These are phyloP conservation scores for Oryza glumipatula DNA, from an alignment of 176 grass and related monocot genomes.

Conservation along the genomic window DNA sequence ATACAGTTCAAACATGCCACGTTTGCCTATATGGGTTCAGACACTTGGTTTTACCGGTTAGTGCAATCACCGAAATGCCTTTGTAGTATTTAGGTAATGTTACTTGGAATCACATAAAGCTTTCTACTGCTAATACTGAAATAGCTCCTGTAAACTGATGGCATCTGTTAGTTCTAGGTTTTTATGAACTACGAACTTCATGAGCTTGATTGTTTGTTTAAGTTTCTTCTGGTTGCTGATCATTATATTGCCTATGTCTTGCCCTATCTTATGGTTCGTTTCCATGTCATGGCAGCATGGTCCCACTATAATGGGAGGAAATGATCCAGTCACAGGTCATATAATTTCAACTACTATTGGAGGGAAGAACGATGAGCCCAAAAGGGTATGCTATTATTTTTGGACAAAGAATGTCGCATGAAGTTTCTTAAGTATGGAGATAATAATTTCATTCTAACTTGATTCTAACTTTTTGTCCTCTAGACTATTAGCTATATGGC, in stretches of 20 bases:
- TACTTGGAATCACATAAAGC: background rate
- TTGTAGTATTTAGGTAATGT: background rate
- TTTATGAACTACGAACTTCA: background rate
- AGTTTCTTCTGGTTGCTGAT: background rate
- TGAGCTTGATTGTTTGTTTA: background rate
- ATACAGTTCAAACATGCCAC: background rate
- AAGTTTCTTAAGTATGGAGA: background rate
- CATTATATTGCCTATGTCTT: conserved; percentile 7
- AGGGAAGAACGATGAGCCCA: conserved; percentile 72
- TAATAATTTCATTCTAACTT: conserved; percentile 27
- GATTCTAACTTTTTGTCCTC: conserved; percentile 11
- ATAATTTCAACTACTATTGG: conserved; percentile 82
- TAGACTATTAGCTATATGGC: conserved; percentile 88
- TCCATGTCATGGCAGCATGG: conserved; percentile 46
- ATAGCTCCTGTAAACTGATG: background rate
- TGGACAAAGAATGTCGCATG: background rate
- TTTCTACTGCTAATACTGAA: background rate
- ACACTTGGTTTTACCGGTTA: background rate
- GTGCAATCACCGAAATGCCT: background rate
- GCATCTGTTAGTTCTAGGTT: background rate
- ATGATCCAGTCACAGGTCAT: conserved; percentile 63
- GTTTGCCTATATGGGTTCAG: background rate
- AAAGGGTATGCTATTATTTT: conserved; percentile 49
- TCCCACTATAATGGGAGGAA: conserved; percentile 48
- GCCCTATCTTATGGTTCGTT: background rate